phyloP scores from a whole-genome alignment of 441 rosid genomes.

The Gossypium davidsonii region DNA sequence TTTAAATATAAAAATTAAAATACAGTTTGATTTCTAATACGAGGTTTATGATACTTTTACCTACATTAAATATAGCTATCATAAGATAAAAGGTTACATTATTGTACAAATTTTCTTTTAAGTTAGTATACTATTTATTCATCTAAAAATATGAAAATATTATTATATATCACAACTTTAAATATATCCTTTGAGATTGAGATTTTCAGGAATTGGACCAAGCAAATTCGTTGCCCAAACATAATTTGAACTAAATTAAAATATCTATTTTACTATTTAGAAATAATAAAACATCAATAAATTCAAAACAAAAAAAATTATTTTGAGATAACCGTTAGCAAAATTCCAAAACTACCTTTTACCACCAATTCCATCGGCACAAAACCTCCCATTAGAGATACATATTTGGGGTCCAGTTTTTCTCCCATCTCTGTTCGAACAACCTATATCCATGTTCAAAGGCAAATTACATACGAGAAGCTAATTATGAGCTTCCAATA shows the following conservation, averaged over 20 bases:
- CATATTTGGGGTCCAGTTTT: constrained; percentile 20
- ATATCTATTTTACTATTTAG: too few species aligned
- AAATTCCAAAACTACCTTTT: constrained; percentile 45
- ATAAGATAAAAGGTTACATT: too few species aligned
- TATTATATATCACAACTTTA: too few species aligned
- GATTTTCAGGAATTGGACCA: not conserved
- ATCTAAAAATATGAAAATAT: too few species aligned
- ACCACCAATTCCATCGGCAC: constrained; percentile 71
- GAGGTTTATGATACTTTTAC: too few species aligned
- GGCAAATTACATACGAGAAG: not conserved
- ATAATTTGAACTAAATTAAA: too few species aligned
- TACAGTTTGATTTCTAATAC: too few species aligned
- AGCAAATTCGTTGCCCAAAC: not conserved
- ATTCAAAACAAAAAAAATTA: not conserved
- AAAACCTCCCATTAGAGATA: constrained; percentile 64
- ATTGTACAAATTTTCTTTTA: too few species aligned
- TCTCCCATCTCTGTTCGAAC: constrained; percentile 60
- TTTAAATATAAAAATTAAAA: too few species aligned
- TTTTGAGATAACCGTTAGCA: not conserved
- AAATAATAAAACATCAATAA: too few species aligned
- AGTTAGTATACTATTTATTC: too few species aligned
- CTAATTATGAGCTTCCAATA: not conserved
- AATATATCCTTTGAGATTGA: not conserved
- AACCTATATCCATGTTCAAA: constrained; percentile 50
- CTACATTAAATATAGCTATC: too few species aligned